A percentile compares a stretch with the other conserved stretches of the same genome.
These are phyloP conservation scores for Chaetomium cochliodes DNA, from an alignment of 495 filamentous ascomycete genomes.

Conservation along the genomic window DNA sequence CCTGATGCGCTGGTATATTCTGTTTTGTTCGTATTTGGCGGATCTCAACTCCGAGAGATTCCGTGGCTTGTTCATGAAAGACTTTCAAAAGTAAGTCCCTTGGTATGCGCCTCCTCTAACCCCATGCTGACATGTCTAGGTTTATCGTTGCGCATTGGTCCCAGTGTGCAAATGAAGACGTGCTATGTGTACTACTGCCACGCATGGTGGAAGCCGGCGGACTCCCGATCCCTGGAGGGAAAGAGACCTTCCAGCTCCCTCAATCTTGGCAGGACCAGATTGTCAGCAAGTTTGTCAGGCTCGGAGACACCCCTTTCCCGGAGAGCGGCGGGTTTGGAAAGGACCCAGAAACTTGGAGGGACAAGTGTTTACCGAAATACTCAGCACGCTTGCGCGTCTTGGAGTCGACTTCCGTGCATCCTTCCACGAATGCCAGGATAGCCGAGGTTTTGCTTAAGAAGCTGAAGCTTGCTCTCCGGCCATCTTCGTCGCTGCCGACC, in stretches of 20 bases:
- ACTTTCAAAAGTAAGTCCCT: constrained; percentile 66
- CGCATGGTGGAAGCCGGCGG: constrained; percentile 60
- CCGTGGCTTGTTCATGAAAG: constrained; percentile 67
- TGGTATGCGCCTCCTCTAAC: constrained; percentile 13
- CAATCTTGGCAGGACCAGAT: constrained; percentile 69
- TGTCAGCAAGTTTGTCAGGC: constrained; percentile 58
- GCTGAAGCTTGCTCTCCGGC: constrained; percentile 56
- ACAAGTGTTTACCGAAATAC: constrained; percentile 56
- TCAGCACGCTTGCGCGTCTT: constrained; percentile 53
- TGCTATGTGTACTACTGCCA: constrained; percentile 68
- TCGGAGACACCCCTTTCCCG: constrained; percentile 56
- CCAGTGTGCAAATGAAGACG: constrained; percentile 57
- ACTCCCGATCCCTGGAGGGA: constrained; percentile 45
- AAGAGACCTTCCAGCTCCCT: constrained; percentile 60
- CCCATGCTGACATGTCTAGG: constrained; percentile 40
- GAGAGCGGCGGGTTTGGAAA: constrained; percentile 53
- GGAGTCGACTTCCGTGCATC: constrained; percentile 49
- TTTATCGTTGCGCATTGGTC: constrained; percentile 75
- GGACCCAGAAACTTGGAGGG: constrained; percentile 53
- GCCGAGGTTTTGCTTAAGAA: constrained; percentile 56
- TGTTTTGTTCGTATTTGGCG: constrained; percentile 77
- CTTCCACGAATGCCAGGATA: constrained; percentile 54
- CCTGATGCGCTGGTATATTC: constrained; percentile 68
- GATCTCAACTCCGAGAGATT: constrained; percentile 75
- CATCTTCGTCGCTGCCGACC: constrained; percentile 52